phyloP scores from a whole-genome alignment of 177 flowering plant species.

The Vitis hybrid region DNA sequence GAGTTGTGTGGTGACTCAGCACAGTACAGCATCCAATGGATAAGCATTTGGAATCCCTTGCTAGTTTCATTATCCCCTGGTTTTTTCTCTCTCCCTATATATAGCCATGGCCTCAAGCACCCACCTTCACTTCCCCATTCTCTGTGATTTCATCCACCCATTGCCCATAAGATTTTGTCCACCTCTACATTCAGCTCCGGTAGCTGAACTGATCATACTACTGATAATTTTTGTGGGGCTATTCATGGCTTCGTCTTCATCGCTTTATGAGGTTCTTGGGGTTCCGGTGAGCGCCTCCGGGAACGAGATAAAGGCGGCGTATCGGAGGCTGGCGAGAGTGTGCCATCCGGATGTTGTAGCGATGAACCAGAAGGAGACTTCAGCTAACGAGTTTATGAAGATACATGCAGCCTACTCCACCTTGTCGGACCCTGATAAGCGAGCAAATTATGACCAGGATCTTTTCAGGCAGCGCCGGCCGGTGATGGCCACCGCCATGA shows the following conservation, averaged over 20 bases:
- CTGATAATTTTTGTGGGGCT: too few relatives aligned
- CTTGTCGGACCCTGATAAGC: slow-evolving; percentile 53
- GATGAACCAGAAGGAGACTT: slow-evolving; percentile 17
- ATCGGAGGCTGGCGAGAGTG: slow-evolving; percentile 37
- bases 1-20: slow-evolving; percentile 25
- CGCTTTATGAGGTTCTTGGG: slow-evolving; percentile 48
- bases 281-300: slow-evolving; percentile 31
- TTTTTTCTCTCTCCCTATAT: too few relatives aligned
- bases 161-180: not conserved
- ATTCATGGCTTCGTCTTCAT: slow-evolving; percentile 7
- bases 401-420: slow-evolving; percentile 64
- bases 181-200: too few relatives aligned
- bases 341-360: slow-evolving; percentile 52
- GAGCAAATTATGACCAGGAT: slow-evolving; percentile 50
- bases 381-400: slow-evolving; percentile 45
- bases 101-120: too few relatives aligned
- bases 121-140: too few relatives aligned
- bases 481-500: not conserved
- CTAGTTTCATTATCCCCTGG: too few relatives aligned
- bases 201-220: too few relatives aligned
- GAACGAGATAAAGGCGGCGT: slow-evolving; percentile 51
- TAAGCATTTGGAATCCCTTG: slow-evolving; percentile 4
- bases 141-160: not conserved
- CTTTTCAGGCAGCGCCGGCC: slow-evolving; percentile 13
- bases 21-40: slow-evolving; percentile 14